phyloP scores from a whole-genome alignment of 805 yeast species.

The Hanseniaspora thailandica region DNA sequence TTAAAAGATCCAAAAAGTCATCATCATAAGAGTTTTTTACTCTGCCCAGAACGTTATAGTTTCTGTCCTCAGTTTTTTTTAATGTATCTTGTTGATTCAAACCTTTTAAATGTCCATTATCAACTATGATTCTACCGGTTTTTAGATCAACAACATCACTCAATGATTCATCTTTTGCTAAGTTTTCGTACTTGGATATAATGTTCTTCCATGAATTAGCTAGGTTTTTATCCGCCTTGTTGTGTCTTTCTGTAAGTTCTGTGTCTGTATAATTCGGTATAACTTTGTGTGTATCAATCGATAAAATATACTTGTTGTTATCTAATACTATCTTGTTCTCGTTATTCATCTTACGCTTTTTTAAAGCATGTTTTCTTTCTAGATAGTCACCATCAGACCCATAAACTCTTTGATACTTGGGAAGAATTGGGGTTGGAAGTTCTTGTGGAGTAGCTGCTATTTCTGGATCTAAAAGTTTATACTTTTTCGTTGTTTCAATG shows the following conservation, averaged over 20 bases:
- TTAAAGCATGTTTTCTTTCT: neutral
- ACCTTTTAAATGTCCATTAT: conserved; percentile 58
- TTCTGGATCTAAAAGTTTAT: neutral
- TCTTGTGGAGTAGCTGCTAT: neutral
- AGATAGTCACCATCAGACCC: conserved; percentile 1
- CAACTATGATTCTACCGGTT: conserved; percentile 52
- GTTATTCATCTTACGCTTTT: neutral
- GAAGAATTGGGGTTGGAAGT: neutral
- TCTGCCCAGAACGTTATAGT: conserved; percentile 14
- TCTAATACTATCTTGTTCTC: neutral
- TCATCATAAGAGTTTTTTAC: conserved; percentile 23
- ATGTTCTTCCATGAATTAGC: conserved; percentile 40
- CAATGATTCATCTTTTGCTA: conserved; percentile 37
- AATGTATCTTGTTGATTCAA: conserved; percentile 12
- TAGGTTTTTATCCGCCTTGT: conserved; percentile 29
- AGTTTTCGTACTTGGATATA: conserved; percentile 35
- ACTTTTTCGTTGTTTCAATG: neutral
- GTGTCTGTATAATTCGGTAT: conserved; percentile 23
- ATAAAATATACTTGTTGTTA: conserved; percentile 23
- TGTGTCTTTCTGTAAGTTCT: conserved; percentile 28
- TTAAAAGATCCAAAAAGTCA: conserved; percentile 3
- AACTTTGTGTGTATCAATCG: conserved; percentile 23
- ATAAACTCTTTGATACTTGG: neutral
- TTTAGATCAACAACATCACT: conserved; percentile 55
- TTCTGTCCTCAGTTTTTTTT: conserved; percentile 19